A percentile compares a stretch with the other conserved stretches of the same genome.
These are phyloP conservation scores for Ottelia alismoides DNA, from an alignment of 106 monocot species.

Conservation along the genomic window DNA sequence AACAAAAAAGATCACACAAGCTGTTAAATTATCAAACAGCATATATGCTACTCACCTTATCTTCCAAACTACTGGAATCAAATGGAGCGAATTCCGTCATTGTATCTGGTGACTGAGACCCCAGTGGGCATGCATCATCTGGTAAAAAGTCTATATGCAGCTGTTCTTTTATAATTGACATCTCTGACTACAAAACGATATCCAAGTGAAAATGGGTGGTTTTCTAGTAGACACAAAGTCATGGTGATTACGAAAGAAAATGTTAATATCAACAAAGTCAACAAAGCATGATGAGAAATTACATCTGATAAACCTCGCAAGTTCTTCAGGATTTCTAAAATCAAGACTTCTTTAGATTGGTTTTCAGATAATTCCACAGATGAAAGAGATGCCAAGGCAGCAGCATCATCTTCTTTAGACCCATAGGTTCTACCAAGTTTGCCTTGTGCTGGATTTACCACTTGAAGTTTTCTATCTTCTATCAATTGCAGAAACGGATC, in stretches of 20 bases:
- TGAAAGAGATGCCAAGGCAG: conserved; percentile 49
- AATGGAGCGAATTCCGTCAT: conserved; percentile 14
- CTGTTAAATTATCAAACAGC: neutral
- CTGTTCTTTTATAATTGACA: conserved; percentile 33
- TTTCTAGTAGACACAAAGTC: neutral
- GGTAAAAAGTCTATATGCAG: conserved; percentile 47
- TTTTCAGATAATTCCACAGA: conserved; percentile 16
- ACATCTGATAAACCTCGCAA: conserved; percentile 43
- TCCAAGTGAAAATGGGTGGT: conserved; percentile 4
- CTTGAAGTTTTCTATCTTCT: conserved; percentile 55
- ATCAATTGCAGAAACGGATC: conserved; percentile 75
- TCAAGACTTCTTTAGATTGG: conserved; percentile 40
- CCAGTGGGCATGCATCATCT: conserved; percentile 60
- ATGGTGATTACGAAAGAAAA: neutral
- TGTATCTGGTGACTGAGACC: conserved; percentile 38
- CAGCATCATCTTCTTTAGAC: conserved; percentile 58
- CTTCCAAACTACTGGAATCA: conserved; percentile 13
- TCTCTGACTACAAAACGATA: conserved; percentile 33
- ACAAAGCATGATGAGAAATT: conserved; percentile 6
- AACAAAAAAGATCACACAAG: neutral
- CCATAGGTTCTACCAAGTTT: conserved; percentile 29
- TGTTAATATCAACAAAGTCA: neutral
- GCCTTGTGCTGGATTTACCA: conserved; percentile 16
- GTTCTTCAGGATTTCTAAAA: conserved; percentile 40
- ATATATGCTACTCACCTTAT: conserved; percentile 14